Evolutionary conservation across 2,329 filamentous ascomycete genomes (phyloP).

Genomic region (Cladorrhinum sp.): DNA sequence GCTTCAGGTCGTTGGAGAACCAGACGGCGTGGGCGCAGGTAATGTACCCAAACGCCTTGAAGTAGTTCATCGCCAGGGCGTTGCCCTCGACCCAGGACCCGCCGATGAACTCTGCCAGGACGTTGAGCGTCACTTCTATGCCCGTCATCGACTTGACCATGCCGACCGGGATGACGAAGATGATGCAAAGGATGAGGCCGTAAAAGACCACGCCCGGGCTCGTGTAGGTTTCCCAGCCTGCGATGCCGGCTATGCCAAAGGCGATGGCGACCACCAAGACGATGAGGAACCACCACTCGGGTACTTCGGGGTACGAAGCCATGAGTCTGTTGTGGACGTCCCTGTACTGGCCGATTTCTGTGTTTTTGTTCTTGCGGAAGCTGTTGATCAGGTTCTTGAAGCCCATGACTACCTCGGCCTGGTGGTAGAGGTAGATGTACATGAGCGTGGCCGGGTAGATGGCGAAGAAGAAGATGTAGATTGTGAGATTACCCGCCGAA

Average conservation of each 20-base stretch:
- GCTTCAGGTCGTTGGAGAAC: constrained; percentile 29
- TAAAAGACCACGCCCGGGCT: constrained; percentile 50
- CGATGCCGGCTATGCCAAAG: constrained; percentile 36
- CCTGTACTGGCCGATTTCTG: constrained; percentile 17
- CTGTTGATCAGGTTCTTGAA: constrained; percentile 21
- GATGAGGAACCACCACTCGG: constrained; percentile 46
- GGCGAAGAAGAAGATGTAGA: constrained; percentile 42
- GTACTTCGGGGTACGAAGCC: constrained; percentile 42
- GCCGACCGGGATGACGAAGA: constrained; percentile 46
- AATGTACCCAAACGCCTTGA: constrained; percentile 27
- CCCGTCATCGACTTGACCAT: constrained; percentile 47
- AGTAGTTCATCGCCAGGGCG: constrained; percentile 26
- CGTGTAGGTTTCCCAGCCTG: constrained; percentile 42
- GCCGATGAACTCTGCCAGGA: constrained; percentile 27
- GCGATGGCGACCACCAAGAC: constrained; percentile 31
- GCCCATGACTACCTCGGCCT: constrained; percentile 37
- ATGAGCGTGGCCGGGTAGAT: constrained; percentile 39
- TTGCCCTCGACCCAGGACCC: constrained; percentile 25
- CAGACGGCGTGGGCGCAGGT: constrained; percentile 26
- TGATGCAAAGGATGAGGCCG: constrained; percentile 42
- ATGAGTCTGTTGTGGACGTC: constrained; percentile 49
- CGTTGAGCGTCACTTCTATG: constrained; percentile 24
- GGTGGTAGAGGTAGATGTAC: constrained; percentile 40
- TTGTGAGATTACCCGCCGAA: constrained; percentile 34
- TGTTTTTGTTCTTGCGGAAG: neutral